Base-by-base conservation (phyloP, 2,329 filamentous ascomycete genomes). In the Ceratocystis cubensis region DNA sequence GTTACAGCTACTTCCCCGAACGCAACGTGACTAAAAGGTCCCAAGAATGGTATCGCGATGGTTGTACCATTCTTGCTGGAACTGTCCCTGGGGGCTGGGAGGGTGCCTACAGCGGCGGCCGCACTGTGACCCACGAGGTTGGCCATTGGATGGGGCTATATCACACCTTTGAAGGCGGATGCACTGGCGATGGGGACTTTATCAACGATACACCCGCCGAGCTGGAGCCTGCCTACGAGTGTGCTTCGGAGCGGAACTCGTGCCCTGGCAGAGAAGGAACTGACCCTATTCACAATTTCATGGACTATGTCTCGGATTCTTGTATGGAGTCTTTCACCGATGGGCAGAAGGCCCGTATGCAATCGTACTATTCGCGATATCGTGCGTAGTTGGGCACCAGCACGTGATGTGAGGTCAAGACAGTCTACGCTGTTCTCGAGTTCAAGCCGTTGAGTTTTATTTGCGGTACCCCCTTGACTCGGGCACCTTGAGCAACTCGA, bases 131-230 rank as follows among this genome's bases (percentile, higher is more conserved):
- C 45, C 78, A 80, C 73, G 79, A 81, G 72, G 72, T 77, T 56
- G 79, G 79, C 17, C 79, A 81, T 73, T 81, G 78, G 78, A 72
- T 80, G 64, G 78, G 78, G 63, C 75, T 81, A 28, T 75, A 74
- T 70, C 79, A 81, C 72, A 79, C 78, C 59, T 81, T 81, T 72
- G 71, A 79, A 68, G 78, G 75, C 56, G 77, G 75, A 68, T 76
- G 75, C 70, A 69, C 17, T 17, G 71, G 73, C 5, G 68, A 62
- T 57, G 77, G 76, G 48, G 78, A 80, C 70, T 71, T 69, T 45
- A 71, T 79, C 20, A 69, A 71, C 65, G 78, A 79, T 67, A 79
- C 78, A 22, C 76, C 78, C 25, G 73, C 75, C 30, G 72, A 76
- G 70, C 70, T 69, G 72, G 73, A 69, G 56, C 56, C 71, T 20